Evolutionary conservation across 805 yeast genomes (phyloP), one percentile per base, ranked within the genome.

Genomic region (Scheffersomyces lignosus): DNA sequence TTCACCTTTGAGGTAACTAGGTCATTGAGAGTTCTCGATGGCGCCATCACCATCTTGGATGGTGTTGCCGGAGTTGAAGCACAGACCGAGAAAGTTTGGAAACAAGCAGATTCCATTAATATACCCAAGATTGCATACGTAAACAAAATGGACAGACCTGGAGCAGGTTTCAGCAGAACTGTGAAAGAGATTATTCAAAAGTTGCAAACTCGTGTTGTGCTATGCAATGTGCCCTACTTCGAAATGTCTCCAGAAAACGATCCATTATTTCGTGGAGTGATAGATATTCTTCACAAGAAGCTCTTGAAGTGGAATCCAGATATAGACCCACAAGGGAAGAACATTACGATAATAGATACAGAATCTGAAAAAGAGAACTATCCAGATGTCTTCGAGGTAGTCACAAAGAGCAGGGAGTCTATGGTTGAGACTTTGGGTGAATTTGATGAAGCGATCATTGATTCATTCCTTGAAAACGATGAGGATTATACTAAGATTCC

Each of bases 31-130:
- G 97, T 93, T 1, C 66, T 93, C 7, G 99, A 93, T 64, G 97
- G 98, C 3, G 95, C 91, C 1, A 95, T 93, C 5, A 84, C 96
- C 0, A 86, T 93, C 7, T 62, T 93, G 35, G 99, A 93, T 64
- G 96, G 87, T 1, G 98, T 91, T 6, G 97, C 96, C 2, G 99
- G 99, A 9, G 99, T 93, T 1, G 99, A 93, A 58, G 93, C 98
- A 0, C 98, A 93, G 60, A 91, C 99, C 0, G 97, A 90, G 56
- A 91, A 89, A 54, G 98, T 93, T 3, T 93, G 98, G 97, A 78
- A 75, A 44, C 96, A 90, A 60, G 90, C 96, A 1, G 67, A 65
- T 15, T 75, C 73, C 13, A 62, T 81, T 47, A 60, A 60, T 2
- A 80, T 93, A 25, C 98, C 99, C 0, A 74, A 78, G 33, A 67